Evolutionary conservation across 768 basidiomycete species (phyloP).

Genomic region (Lactarius trivialis): DNA sequence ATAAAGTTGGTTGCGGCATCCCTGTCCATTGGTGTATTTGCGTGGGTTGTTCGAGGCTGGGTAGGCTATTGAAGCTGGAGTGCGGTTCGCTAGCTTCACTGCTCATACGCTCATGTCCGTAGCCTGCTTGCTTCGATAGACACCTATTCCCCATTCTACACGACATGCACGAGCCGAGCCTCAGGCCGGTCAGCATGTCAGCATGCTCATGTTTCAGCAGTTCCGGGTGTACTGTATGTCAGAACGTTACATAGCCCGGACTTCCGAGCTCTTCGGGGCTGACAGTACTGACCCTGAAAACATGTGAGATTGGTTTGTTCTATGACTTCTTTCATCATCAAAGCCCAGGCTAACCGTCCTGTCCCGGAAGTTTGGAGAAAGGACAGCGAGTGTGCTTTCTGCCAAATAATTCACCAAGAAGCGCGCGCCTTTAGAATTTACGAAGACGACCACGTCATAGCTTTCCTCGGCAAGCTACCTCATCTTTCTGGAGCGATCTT

Average conservation of each 20-base stretch:
- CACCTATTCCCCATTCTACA: background rate
- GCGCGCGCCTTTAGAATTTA: slow-evolving; percentile 45
- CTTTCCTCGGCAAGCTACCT: slow-evolving; percentile 48
- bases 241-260: no score
- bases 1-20: slow-evolving; percentile 4
- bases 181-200: background rate
- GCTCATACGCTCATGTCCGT: background rate
- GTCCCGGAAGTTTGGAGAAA: slow-evolving; percentile 44
- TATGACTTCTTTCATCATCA: slow-evolving; percentile 74
- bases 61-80: slow-evolving; percentile 4
- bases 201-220: background rate
- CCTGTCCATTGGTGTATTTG: slow-evolving; percentile 5
- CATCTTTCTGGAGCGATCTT: background rate
- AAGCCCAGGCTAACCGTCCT: slow-evolving; percentile 46
- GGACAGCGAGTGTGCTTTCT: slow-evolving; percentile 53
- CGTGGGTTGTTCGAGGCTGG: slow-evolving; percentile 14
- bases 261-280: background rate
- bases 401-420: slow-evolving; percentile 51
- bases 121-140: background rate
- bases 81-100: background rate
- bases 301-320: background rate
- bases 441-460: slow-evolving; percentile 58
- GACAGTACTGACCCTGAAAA: background rate
- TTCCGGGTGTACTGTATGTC: background rate
- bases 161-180: background rate